Evolutionary conservation across 1,284 basidiomycete genomes (phyloP), one percentile per base, ranked within the genome.

Genomic region (Sanghuangporus weigelae): DNA sequence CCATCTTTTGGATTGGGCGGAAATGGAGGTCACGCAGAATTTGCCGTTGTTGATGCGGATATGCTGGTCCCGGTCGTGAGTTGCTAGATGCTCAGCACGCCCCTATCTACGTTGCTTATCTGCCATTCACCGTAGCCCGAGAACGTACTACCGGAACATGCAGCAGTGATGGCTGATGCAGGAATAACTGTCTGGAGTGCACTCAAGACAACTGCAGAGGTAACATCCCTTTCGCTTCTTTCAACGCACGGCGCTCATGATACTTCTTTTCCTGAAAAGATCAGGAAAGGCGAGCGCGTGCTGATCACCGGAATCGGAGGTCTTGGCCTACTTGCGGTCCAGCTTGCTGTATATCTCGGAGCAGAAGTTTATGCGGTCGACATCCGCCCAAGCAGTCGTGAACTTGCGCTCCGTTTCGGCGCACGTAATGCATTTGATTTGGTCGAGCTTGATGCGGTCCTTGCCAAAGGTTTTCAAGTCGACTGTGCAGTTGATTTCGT

Each of bases 261-360:
- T 11, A 1, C 7, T 2, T 6, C 48, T 16, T 11, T 11, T 7
- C 7, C 10, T 10, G 16, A n/a, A 8, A 7, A 60, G 59, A 26
- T 60, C 19, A 60, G 53, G 49, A 60, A 60, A 49, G 59, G 59
- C 6, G 59, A 60, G 14, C 23, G 38, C 2, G 72, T 74, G 2
- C 66, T 73, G 19, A 73, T 74, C 31, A 69, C 71, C 49, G 73
- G 73, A 12, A 67, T 71, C 51, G 73, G 73, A 14, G 72, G 73
- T 0, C 65, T 74, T 11, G 72, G 73, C 0, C 72, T 72, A 49
- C 67, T 73, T 3, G 73, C 72, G 0, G 63, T 74, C 7, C 72
- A 74, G 61, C 68, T 68, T 48, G 71, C 72, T 1, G 71, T 70
- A 57, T 60, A 64, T 55, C 69, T 69, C 50, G 71, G 71, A 16